Evolutionary conservation across 139 green algal species (phyloP).

Genomic region (Desmodesmus armatus): DNA sequence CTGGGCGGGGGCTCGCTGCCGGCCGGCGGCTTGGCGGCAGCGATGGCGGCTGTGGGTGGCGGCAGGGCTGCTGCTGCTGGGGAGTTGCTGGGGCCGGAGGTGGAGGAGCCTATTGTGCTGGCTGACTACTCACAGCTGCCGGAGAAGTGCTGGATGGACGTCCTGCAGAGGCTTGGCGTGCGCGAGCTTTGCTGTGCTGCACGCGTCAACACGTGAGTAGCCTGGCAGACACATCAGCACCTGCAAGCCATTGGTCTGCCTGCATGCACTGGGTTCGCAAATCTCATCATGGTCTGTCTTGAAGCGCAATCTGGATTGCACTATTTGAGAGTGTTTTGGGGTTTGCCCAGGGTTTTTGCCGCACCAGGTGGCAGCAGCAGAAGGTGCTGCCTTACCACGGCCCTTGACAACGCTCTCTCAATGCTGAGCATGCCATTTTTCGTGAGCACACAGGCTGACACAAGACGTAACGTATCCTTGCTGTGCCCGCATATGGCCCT

Average conservation of each 20-base stretch:
- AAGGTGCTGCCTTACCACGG: too few species aligned
- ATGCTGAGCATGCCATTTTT: background rate
- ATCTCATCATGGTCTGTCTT: background rate
- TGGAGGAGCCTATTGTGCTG: slow-evolving; percentile 29
- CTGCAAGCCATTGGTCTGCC: background rate
- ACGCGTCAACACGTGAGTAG: slow-evolving; percentile 43
- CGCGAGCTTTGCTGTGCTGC: slow-evolving; percentile 55
- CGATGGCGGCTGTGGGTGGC: background rate
- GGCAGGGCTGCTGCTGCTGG: background rate
- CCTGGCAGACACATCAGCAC: background rate
- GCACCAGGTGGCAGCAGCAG: too few species aligned
- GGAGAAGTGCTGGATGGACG: slow-evolving; percentile 55
- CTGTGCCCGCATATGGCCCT: background rate
- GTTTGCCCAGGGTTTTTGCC: too few species aligned
- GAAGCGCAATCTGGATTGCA: too few species aligned
- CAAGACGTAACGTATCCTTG: too few species aligned
- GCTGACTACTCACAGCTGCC: slow-evolving; percentile 50
- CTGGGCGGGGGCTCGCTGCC: background rate
- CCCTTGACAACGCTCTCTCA: too few species aligned
- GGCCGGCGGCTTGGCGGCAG: slow-evolving; percentile 41
- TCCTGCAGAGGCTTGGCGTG: slow-evolving; percentile 54
- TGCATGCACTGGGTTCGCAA: too few species aligned
- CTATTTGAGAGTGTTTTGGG: too few species aligned
- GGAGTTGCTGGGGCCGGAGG: slow-evolving; percentile 4
- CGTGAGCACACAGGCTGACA: too few species aligned